Base-by-base conservation (phyloP, 1,284 basidiomycete genomes). In the Malassezia sympodialis region DNA sequence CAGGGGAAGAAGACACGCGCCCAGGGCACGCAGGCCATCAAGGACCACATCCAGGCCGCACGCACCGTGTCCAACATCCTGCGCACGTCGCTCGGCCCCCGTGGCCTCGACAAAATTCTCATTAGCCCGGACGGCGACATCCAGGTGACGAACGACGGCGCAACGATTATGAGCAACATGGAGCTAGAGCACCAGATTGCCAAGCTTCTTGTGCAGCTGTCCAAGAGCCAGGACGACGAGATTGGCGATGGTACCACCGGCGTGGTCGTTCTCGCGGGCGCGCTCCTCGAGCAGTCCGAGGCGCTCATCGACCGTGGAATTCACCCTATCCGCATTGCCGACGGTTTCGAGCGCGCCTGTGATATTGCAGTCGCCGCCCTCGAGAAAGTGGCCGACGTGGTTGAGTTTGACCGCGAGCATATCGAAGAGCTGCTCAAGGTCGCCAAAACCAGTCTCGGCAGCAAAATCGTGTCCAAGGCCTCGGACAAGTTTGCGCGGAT, bases 241-340 rank as follows among this genome's bases (percentile, higher is more conserved):
- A 94, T 99, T 76, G 93, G 94, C 45, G 93, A 99, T 77, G 94
- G 93, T 54, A 98, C 93, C 10, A 98, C 93, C 31, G 94, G 93
- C 76, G 93, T 99, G 58, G 93, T 96, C 26, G 93, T 99, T 1
- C 85, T 99, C 58, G 94, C 93, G 30, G 93, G 93, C 61, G 94
- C 94, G 21, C 80, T 99, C 24, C 79, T 99, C 49, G 89, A 93
- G 68, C 86, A 91, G 76, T 87, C 80, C 14, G 76, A 80, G 77
- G 81, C 84, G 8, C 80, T 98, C n/a, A 82, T 98, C 27, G 94
- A 98, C 78, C 82, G 90, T 30, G 94, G 93, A 42, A 90, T 98
- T 67, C 93, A 98, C 76, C 93, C 93, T 32, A 96, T 96, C 77
- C 85, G 93, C 56, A 96, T 98, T 69, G 91, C 93, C 66, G 93